Evolutionary conservation across 2,329 filamentous ascomycete species (phyloP).

Genomic region (Lachnellula suecica): DNA sequence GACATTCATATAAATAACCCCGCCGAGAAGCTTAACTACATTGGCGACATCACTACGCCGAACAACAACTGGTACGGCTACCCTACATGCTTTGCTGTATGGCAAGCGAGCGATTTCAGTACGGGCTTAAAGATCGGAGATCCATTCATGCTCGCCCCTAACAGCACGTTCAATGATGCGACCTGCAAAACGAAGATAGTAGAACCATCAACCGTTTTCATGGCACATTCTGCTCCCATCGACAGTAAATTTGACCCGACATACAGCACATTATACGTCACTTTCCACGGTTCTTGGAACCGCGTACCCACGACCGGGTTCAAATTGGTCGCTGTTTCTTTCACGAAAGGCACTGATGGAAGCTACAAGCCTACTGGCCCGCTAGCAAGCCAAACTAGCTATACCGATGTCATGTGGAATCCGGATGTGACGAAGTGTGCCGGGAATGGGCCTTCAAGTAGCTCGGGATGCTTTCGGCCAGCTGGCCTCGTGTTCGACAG

Average conservation of each 20-base stretch:
- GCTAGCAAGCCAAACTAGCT: not conserved
- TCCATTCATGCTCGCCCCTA: conserved; percentile 5
- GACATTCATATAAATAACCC: conserved; percentile 8
- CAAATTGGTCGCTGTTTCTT: conserved; percentile 12
- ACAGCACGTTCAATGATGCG: conserved; percentile 1
- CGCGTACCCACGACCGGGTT: conserved; percentile 9
- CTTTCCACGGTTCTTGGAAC: conserved; percentile 9
- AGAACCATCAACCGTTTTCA: not conserved
- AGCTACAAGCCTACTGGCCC: conserved; percentile 9
- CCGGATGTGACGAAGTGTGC: conserved; percentile 18
- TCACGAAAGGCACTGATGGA: conserved; percentile 12
- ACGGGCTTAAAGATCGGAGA: conserved; percentile 1
- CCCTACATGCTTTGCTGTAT: conserved; percentile 2
- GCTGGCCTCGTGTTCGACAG: conserved; percentile 17
- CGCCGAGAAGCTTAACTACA: conserved; percentile 3
- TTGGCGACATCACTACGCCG: conserved; percentile 1
- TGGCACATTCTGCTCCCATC: not conserved
- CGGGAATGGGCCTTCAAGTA: conserved; percentile 16
- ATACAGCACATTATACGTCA: conserved; percentile 1
- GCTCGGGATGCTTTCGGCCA: conserved; percentile 18
- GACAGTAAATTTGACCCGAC: not conserved
- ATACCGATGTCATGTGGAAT: conserved; percentile 12
- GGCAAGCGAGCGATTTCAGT: conserved; percentile 1
- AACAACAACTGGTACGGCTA: conserved; percentile 2
- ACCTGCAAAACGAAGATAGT: not conserved